Conservation (phyloP, 768 basidiomycete genomes). For the Imleria badia region DNA sequence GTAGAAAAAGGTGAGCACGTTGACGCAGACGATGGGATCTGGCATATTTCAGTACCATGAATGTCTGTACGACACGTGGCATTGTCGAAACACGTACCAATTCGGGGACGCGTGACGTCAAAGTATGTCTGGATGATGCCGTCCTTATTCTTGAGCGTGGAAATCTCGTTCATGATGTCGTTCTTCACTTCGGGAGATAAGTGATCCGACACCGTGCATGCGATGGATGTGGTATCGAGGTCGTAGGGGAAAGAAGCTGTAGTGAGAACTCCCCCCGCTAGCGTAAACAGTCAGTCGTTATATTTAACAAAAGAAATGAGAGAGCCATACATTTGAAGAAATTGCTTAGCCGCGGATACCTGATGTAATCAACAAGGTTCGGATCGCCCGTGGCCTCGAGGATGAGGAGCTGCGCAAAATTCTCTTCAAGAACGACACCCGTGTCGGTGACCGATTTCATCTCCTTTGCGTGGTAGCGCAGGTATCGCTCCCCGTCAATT, state of each 20-base stretch:
- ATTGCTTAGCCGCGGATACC: constrained; percentile 19
- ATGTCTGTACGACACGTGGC: neutral
- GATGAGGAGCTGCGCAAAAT: constrained; percentile 21
- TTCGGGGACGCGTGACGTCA: constrained; percentile 19
- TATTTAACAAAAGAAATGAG: neutral
- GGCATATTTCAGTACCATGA: neutral
- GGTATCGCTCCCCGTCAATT: constrained; percentile 13
- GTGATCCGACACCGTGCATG: constrained; percentile 19
- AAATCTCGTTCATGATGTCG: constrained; percentile 24
- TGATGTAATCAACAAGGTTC: constrained; percentile 19
- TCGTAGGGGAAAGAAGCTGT: constrained; percentile 16
- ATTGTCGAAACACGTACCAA: constrained; percentile 11
- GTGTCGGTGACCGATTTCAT: constrained; percentile 19
- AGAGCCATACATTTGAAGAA: constrained; percentile 17
- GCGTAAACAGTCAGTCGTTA: neutral
- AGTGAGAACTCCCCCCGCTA: constrained; percentile 10
- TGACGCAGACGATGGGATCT: constrained; percentile 23
- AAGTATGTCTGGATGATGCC: constrained; percentile 23
- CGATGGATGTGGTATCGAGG: constrained; percentile 20
- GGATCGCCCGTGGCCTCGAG: constrained; percentile 17
- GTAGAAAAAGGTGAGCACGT: constrained; percentile 22
- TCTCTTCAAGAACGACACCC: constrained; percentile 18
- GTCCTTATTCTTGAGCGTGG: constrained; percentile 15
- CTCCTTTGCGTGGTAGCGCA: constrained; percentile 10
- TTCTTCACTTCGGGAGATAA: constrained; percentile 14